Evolutionary conservation across 2,329 filamentous ascomycete genomes (phyloP), one percentile per base, ranked within the genome.

Genomic region (Talaromyces albobiverticillius): DNA sequence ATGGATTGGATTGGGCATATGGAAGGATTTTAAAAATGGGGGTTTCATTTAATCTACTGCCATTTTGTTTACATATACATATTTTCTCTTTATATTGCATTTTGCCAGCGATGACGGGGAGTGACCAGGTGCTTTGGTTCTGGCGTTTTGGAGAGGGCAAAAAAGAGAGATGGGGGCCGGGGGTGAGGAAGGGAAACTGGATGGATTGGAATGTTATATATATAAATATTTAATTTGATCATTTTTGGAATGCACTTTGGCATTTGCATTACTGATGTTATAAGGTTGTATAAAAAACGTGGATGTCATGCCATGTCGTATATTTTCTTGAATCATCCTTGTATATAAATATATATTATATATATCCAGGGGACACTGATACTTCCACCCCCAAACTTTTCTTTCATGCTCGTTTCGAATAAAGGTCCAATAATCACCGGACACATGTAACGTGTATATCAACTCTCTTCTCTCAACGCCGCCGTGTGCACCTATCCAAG

Each of bases 51-150:
- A 36, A n/a, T 14, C 14, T n/a, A n/a, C n/a, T 16, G 5, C 16
- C 8, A 5, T 36, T 31, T 10, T 11, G 42, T 16, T 22, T 31
- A 45, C 46, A 26, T 50, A 38, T 45, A 31, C 8, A 23, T 45
- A 40, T 51, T 23, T 50, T 53, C 43, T n/a, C n/a, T n/a, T n/a
- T n/a, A n/a, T n/a, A n/a, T 29, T 51, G 50, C 50, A 52, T 52
- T 52, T 45, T 36, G 50, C 50, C 22, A 46, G 50, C 50, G 49
- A 45, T 29, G 40, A 45, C 40, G 29, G 40, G 5, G 26, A 10
- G 26, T 29, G 5, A 43, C 40, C 20, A 36, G 40, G 31, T 29
- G 41, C 41, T 52, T 45, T 45, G 50, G 41, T 52, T 34, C 41
- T 46, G 50, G 50, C 42, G 50, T 52, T 52, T 45, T 25, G 29